phyloP scores from a whole-genome alignment of 352 stramenopile species.

The Halophytophthora batemanensis region DNA sequence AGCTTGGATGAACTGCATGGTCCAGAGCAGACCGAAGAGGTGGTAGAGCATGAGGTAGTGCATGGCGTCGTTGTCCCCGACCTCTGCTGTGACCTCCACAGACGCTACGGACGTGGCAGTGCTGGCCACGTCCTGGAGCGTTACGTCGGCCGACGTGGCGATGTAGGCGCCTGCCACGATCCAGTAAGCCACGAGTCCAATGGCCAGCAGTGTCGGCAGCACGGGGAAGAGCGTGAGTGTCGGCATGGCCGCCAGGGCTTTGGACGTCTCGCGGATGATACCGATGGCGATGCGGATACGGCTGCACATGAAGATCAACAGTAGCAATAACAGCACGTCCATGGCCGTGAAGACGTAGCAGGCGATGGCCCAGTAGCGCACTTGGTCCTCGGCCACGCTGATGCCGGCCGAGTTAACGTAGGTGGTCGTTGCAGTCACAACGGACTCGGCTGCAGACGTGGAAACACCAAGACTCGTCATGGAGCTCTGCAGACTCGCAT shows the following conservation, averaged over 20 bases:
- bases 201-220: slow-evolving; percentile 60
- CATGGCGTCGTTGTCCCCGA: slow-evolving; percentile 60
- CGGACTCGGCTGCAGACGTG: slow-evolving; percentile 20
- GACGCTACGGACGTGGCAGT: slow-evolving; percentile 24
- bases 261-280: slow-evolving; percentile 84
- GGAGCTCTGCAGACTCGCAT: slow-evolving; percentile 37
- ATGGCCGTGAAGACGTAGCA: slow-evolving; percentile 73
- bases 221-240: slow-evolving; percentile 77
- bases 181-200: slow-evolving; percentile 74
- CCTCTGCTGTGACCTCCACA: slow-evolving; percentile 21
- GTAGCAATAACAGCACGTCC: slow-evolving; percentile 56
- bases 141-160: slow-evolving; percentile 57
- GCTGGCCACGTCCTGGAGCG: slow-evolving; percentile 39
- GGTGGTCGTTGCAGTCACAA: slow-evolving; percentile 40
- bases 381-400: slow-evolving; percentile 39
- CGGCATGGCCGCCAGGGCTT: slow-evolving; percentile 74
- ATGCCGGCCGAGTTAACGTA: slow-evolving; percentile 59
- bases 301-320: slow-evolving; percentile 79
- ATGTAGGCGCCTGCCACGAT: slow-evolving; percentile 76
- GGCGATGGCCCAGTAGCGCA: slow-evolving; percentile 69
- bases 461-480: slow-evolving; percentile 56
- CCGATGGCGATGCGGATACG: slow-evolving; percentile 85
- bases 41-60: slow-evolving; percentile 85
- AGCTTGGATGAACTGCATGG: slow-evolving; percentile 82
- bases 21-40: slow-evolving; percentile 83